A percentile compares a stretch with the other conserved stretches of the same genome.
Conservation (phyloP, 192 early-diverging fungal genomes). For the Rhizoclosmatium globosum region DNA sequence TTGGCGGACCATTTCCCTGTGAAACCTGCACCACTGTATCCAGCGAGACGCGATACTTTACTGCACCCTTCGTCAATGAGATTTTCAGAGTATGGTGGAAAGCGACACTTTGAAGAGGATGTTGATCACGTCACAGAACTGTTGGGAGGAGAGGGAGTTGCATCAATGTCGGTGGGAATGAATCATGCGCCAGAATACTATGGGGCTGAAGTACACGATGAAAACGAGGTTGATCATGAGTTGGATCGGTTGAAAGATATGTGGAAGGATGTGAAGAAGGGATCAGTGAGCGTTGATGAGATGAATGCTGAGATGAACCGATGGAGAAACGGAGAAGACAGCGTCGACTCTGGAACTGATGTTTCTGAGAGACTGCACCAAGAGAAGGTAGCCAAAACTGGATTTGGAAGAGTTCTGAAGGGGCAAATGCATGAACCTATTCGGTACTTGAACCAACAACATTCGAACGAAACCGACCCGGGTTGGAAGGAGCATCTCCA, state of each 20-base stretch:
- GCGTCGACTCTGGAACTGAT: background rate
- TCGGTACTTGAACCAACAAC: background rate
- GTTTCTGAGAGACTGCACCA: background rate
- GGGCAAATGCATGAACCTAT: background rate
- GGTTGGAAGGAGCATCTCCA: slow-evolving; percentile 8
- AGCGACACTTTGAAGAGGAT: background rate
- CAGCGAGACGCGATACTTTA: background rate
- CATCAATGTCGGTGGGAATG: background rate
- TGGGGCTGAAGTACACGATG: background rate
- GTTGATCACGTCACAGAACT: background rate
- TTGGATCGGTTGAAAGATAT: background rate
- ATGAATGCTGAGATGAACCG: slow-evolving; percentile 4
- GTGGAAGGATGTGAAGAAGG: background rate
- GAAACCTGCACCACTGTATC: background rate
- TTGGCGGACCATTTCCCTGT: background rate
- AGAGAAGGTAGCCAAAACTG: slow-evolving; percentile 8
- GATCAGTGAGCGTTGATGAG: background rate
- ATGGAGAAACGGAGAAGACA: background rate
- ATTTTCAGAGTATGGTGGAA: no score
- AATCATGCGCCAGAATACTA: background rate
- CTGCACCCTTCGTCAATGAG: no score
- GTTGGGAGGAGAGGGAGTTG: background rate
- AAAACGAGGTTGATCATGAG: background rate
- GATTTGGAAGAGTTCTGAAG: slow-evolving; percentile 4
- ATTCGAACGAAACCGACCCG: background rate